phyloP scores from a whole-genome alignment of 2,329 filamentous ascomycete species.

The Colletotrichum chlorophyti region DNA sequence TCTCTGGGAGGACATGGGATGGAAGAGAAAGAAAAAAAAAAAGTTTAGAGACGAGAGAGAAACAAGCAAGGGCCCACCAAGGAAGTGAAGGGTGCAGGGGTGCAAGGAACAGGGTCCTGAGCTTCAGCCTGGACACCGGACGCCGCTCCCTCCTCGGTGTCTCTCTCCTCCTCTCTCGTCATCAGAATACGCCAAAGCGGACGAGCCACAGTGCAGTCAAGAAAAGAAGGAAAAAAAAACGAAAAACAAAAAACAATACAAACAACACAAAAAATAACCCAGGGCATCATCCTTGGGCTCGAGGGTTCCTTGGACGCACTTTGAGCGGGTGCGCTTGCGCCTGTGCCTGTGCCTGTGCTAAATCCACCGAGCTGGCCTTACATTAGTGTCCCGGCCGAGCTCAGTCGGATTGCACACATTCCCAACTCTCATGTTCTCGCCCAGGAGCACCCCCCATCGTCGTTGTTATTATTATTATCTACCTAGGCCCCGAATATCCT shows the following conservation, averaged over 20 bases:
- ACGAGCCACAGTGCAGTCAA: not conserved
- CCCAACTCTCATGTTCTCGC: not conserved
- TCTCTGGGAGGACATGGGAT: not conserved
- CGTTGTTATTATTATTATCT: constrained; percentile 24
- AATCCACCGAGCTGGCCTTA: constrained; percentile 1
- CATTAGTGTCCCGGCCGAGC: constrained; percentile 19
- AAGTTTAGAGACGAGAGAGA: too few relatives aligned
- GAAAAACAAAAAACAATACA: too few relatives aligned
- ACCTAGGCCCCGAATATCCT: constrained; percentile 24
- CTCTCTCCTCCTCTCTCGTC: constrained; percentile 11
- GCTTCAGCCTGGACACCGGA: not conserved
- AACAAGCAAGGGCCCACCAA: constrained; percentile 1
- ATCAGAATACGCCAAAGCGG: constrained; percentile 11
- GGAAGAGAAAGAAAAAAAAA: too few relatives aligned
- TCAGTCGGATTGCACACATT: not conserved
- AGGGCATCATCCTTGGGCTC: too few relatives aligned
- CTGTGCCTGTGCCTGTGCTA: constrained; percentile 2
- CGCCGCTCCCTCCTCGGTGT: constrained; percentile 16
- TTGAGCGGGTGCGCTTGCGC: constrained; percentile 6
- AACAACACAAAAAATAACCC: too few relatives aligned
- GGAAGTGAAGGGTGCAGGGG: constrained; percentile 5
- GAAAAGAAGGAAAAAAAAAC: too few relatives aligned
- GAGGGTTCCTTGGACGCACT: too few relatives aligned
- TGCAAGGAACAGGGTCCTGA: constrained; percentile 16
- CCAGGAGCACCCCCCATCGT: not conserved